Percentiles rank a stretch among this genome's conserved stretches.
These are phyloP conservation scores for Scopulariopsis brevicaulis DNA, from an alignment of 2,329 filamentous ascomycete genomes.

Conservation along the genomic window DNA sequence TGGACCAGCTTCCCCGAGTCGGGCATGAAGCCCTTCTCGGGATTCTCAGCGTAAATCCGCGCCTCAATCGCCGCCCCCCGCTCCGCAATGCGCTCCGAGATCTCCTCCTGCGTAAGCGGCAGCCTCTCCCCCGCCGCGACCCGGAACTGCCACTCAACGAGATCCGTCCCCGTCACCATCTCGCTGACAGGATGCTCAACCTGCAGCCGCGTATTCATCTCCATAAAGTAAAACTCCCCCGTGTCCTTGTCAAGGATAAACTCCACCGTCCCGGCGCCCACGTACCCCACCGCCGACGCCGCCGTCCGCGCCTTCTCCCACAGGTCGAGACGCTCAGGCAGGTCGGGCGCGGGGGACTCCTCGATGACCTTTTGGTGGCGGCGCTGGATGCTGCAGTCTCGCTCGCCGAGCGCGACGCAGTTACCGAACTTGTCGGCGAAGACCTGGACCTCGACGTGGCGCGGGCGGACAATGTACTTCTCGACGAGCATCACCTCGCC, in stretches of 20 bases:
- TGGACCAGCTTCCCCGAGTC: constrained; percentile 85
- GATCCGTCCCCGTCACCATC: constrained; percentile 57
- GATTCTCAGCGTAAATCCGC: constrained; percentile 92
- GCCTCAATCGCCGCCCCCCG: constrained; percentile 89
- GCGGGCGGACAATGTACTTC: constrained; percentile 65
- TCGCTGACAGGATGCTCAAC: constrained; percentile 91
- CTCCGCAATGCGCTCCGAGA: constrained; percentile 63
- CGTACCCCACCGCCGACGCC: constrained; percentile 69
- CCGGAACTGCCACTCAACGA: constrained; percentile 95
- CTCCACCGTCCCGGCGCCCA: constrained; percentile 82
- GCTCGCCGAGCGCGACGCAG: constrained; percentile 74
- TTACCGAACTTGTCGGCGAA: constrained; percentile 75
- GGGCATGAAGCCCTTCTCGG: constrained; percentile 82
- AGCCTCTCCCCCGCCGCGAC: constrained; percentile 47
- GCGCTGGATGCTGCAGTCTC: constrained; percentile 80
- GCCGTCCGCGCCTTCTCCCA: constrained; percentile 56
- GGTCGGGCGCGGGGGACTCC: constrained; percentile 69
- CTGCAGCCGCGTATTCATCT: constrained; percentile 81
- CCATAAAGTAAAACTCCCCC: constrained; percentile 72
- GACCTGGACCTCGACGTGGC: constrained; percentile 84
- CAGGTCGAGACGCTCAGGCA: constrained; percentile 48
- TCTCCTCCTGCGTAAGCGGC: constrained; percentile 44
- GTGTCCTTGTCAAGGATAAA: constrained; percentile 80
- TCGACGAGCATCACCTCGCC: constrained; percentile 76
- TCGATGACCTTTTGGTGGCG: constrained; percentile 87